phyloP scores from a whole-genome alignment of 371 early-diverging fungal genomes.

The Nematocida homosporus region DNA sequence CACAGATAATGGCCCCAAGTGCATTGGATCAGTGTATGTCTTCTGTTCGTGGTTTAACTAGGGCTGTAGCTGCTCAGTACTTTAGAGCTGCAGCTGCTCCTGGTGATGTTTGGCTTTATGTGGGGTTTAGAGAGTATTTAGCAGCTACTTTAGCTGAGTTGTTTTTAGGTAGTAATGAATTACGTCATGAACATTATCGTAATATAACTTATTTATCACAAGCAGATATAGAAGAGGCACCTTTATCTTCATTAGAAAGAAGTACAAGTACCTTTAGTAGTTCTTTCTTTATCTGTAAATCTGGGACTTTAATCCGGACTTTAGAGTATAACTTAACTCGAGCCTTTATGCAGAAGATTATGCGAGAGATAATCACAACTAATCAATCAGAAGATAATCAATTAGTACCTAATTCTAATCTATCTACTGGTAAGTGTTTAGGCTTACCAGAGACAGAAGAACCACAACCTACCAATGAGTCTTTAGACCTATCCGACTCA shows the following conservation, averaged over 20 bases:
- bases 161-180: conserved; percentile 67
- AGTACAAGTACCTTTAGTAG: conserved; percentile 35
- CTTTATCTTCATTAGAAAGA: conserved; percentile 56
- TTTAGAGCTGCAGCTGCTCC: conserved; percentile 39
- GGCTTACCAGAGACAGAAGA: too few relatives aligned
- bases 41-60: conserved; percentile 44
- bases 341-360: conserved; percentile 69
- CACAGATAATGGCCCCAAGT: conserved; percentile 51
- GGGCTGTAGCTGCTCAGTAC: conserved; percentile 57
- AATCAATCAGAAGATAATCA: too few relatives aligned
- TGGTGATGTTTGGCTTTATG: conserved; percentile 59
- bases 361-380: conserved; percentile 40
- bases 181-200: conserved; percentile 59
- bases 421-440: too few relatives aligned
- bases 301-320: conserved; percentile 62
- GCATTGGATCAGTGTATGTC: conserved; percentile 61
- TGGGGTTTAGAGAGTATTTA: conserved; percentile 64
- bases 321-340: conserved; percentile 65
- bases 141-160: conserved; percentile 53
- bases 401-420: too few relatives aligned
- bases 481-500: too few relatives aligned
- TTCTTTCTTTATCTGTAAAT: conserved; percentile 64
- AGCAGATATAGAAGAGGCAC: conserved; percentile 65
- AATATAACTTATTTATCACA: conserved; percentile 61
- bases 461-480: too few relatives aligned